Conservation (phyloP, 75 land plant species). For the Selaginella moellendorffii region DNA sequence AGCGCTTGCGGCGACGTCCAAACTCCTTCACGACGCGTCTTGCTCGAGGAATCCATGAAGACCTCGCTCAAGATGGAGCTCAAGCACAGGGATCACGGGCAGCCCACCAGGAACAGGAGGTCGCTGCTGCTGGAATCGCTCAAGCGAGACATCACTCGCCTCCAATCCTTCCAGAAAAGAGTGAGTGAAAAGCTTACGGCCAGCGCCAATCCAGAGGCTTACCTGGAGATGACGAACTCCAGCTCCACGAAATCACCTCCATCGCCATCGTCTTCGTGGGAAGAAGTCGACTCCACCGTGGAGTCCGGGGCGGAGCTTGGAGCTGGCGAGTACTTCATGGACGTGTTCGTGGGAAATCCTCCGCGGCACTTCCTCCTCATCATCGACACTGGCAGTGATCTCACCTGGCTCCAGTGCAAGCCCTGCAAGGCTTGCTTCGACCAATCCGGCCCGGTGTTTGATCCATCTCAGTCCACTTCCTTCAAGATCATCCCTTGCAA, state of each 20-base stretch:
- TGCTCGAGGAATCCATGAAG: too few species aligned
- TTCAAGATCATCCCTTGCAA: constrained; percentile 30
- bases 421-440: constrained; percentile 75
- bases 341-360: constrained; percentile 73
- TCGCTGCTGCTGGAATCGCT: constrained; percentile 21
- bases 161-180: constrained; percentile 27
- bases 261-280: background rate
- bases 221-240: constrained; percentile 8
- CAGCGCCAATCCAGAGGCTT: constrained; percentile 1
- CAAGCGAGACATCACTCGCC: constrained; percentile 25
- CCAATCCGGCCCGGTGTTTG: constrained; percentile 28
- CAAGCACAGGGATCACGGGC: constrained; percentile 10
- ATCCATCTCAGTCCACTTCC: constrained; percentile 12
- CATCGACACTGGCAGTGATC: constrained; percentile 91
- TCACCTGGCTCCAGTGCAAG: constrained; percentile 77
- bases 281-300: constrained; percentile 27
- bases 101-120: constrained; percentile 1
- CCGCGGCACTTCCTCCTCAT: constrained; percentile 62
- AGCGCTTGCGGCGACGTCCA: too few species aligned
- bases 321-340: constrained; percentile 89
- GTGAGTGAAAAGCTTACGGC: constrained; percentile 32
- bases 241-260: background rate
- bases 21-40: too few species aligned
- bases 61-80: background rate
- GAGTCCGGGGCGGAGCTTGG: constrained; percentile 69